A percentile compares a stretch with the other conserved stretches of the same genome.
Conservation (phyloP, 108 stramenopile species). For the Nannochloropsis oceanica region DNA sequence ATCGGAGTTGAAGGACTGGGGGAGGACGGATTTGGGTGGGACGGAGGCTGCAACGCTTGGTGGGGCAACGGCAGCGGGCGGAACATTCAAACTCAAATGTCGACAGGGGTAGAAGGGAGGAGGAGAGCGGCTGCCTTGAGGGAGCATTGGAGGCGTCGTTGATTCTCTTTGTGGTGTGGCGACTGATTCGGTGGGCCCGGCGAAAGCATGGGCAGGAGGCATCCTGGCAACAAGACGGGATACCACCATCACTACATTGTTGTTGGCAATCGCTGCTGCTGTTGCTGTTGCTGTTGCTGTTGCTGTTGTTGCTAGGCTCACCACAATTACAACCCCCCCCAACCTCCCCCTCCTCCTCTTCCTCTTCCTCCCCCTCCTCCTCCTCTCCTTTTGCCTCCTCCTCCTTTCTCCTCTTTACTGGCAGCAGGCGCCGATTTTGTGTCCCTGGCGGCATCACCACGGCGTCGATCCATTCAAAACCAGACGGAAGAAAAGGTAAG, state of each 20-base stretch:
- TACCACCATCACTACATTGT: neutral
- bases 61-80: neutral
- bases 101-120: neutral
- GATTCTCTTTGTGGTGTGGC: neutral
- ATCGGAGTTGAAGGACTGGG: neutral
- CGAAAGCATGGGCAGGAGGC: neutral
- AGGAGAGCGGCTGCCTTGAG: neutral
- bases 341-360: neutral
- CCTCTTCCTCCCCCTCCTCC: neutral
- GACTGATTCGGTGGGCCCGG: neutral
- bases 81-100: neutral
- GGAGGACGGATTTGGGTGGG: neutral
- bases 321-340: neutral
- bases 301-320: neutral
- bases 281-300: too few species aligned
- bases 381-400: neutral
- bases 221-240: neutral
- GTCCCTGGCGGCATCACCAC: neutral
- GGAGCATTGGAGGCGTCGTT: neutral
- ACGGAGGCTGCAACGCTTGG: neutral
- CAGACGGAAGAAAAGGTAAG: neutral
- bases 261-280: too few species aligned
- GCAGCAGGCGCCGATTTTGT: neutral
- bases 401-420: neutral
- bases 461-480: neutral